Evolutionary conservation across 2,329 filamentous ascomycete genomes (phyloP).

Genomic region (Exserohilum turcica): DNA sequence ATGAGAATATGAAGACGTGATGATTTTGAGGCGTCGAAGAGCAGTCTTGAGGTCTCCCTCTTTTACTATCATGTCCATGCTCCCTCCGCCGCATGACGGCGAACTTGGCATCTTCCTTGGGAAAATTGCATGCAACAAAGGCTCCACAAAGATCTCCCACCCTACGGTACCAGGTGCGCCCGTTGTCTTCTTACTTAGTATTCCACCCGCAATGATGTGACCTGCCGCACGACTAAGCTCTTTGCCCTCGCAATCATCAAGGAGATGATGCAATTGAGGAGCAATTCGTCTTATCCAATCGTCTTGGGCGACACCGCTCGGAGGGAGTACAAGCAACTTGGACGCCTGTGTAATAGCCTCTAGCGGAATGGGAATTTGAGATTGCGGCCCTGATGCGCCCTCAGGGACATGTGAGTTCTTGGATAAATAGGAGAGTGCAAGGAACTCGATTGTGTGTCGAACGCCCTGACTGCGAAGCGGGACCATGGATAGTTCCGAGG

Average conservation of each 20-base stretch:
- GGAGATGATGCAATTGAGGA: conserved; percentile 64
- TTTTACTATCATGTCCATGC: conserved; percentile 54
- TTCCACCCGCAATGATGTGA: conserved; percentile 69
- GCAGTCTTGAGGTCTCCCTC: conserved; percentile 57
- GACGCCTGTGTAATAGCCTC: conserved; percentile 70
- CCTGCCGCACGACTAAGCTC: conserved; percentile 65
- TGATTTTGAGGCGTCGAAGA: conserved; percentile 60
- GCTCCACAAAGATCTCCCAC: conserved; percentile 66
- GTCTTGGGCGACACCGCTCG: conserved; percentile 59
- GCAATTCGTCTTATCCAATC: conserved; percentile 66
- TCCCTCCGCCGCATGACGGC: conserved; percentile 42
- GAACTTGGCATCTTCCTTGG: conserved; percentile 38
- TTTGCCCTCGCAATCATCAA: conserved; percentile 64
- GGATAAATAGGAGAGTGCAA: conserved; percentile 69
- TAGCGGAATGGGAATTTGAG: conserved; percentile 65
- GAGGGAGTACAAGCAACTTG: conserved; percentile 65
- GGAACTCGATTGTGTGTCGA: conserved; percentile 70
- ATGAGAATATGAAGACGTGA: conserved; percentile 69
- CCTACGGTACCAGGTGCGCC: conserved; percentile 67
- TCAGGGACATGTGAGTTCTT: conserved; percentile 52
- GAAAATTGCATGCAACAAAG: conserved; percentile 61
- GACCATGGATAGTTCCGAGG: conserved; percentile 63
- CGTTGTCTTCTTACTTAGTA: conserved; percentile 66
- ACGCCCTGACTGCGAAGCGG: conserved; percentile 69
- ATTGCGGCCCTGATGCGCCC: conserved; percentile 39